These are phyloP conservation scores for Malus sieversii DNA, from an alignment of 306 rosid genomes.

Conservation along the genomic window DNA sequence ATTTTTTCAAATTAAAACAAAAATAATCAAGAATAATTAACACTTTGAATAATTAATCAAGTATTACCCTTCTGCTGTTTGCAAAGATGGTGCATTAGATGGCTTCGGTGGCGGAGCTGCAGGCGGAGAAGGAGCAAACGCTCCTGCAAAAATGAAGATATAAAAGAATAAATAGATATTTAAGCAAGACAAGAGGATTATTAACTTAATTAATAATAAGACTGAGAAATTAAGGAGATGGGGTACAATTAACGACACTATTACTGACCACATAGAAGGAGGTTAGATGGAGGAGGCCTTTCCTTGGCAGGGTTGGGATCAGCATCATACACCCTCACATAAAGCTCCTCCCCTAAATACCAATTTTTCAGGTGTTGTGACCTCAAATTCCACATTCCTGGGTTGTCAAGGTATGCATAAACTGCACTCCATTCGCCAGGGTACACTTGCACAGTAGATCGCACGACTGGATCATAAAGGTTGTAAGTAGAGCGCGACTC, in stretches of 20 bases:
- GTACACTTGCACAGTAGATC: conserved; percentile 58
- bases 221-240: background rate
- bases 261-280: conserved; percentile 54
- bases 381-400: conserved; percentile 74
- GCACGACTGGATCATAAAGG: conserved; percentile 41
- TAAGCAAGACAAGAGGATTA: background rate
- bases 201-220: background rate
- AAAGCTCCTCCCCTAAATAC: conserved; percentile 65
- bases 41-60: no score
- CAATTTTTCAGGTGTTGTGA: conserved; percentile 57
- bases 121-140: conserved; percentile 3
- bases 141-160: conserved; percentile 24
- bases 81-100: conserved; percentile 25
- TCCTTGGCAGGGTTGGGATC: conserved; percentile 55
- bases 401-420: conserved; percentile 62
- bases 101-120: background rate
- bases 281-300: conserved; percentile 35
- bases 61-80: conserved; percentile 35
- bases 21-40: background rate
- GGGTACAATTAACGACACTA: background rate
- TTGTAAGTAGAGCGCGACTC: conserved; percentile 33
- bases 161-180: background rate
- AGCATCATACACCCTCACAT: conserved; percentile 51
- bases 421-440: conserved; percentile 63
- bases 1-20: background rate